These are phyloP conservation scores for Theileria sp. DNA, from an alignment of 169 alveolate genomes.

Conservation along the genomic window DNA sequence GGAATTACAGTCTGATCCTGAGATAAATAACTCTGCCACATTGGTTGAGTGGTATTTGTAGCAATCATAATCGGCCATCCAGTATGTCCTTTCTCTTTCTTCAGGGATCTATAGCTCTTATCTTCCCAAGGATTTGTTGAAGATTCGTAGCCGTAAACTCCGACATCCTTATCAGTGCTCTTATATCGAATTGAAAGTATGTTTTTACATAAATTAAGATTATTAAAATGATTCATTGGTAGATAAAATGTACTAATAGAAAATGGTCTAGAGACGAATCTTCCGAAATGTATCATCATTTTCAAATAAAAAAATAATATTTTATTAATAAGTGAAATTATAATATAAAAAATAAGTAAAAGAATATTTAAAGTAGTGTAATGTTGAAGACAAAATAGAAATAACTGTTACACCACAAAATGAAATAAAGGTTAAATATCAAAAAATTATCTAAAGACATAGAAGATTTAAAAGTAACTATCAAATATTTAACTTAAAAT, in stretches of 20 bases:
- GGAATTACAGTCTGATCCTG: slow-evolving; percentile 76
- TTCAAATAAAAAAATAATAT: too few relatives aligned
- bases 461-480: too few relatives aligned
- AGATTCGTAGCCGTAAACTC: slow-evolving; percentile 58
- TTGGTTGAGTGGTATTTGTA: slow-evolving; percentile 71
- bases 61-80: slow-evolving; percentile 78
- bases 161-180: slow-evolving; percentile 8
- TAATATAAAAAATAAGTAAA: too few relatives aligned
- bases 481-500: too few relatives aligned
- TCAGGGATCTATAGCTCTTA: slow-evolving; percentile 53
- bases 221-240: neutral
- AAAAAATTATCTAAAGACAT: too few relatives aligned
- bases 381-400: too few relatives aligned
- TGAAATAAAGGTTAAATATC: too few relatives aligned
- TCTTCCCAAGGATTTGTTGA: slow-evolving; percentile 69
- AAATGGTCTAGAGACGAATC: neutral
- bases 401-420: too few relatives aligned
- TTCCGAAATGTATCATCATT: neutral
- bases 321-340: too few relatives aligned
- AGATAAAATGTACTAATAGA: neutral
- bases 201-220: neutral
- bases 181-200: neutral
- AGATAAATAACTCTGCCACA: slow-evolving; percentile 75
- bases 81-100: slow-evolving; percentile 55
- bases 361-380: neutral